Evolutionary conservation across 352 stramenopile genomes (phyloP), one percentile per base, ranked within the genome.

Genomic region (Globisporangium echinulatum): DNA sequence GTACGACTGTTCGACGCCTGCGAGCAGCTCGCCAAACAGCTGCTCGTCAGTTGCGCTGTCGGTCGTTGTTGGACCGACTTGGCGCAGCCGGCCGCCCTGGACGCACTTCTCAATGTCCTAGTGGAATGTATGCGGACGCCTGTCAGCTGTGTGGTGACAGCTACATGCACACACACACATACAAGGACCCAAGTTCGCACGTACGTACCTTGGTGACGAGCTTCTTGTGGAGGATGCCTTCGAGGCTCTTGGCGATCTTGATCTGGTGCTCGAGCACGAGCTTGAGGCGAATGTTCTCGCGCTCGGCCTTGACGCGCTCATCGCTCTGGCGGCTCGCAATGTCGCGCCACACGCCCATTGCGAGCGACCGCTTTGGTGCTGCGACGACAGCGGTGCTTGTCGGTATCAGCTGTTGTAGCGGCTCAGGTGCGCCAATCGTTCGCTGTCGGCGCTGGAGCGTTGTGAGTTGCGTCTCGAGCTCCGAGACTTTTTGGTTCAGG

Each of bases 301-400:
- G 58, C 47, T 68, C 57, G 11, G 62, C 52, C 15, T 57, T 54
- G 10, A 51, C 14, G 47, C 57, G 57, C 40, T 64, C 66, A 49
- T 74, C 70, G 46, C 71, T 49, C 47, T 82, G 73, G 49, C 74
- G 70, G 37, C 54, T 64, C 9, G 73, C 71, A 61, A 82, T 71
- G 52, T 72, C 68, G 8, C 71, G 70, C 73, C 71, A 82, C 19
- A 82, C 64, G 10, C 58, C 64, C 33, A 40, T 46, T 0, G 51
- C 50, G 1, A 49, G 5, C 36, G 7, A n/a, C 1, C 49, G 10
- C 38, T 39, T 36, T 49, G n/a, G 39, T 17, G 6, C 43, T 36
- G 19, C 61, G 56, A 33, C 5, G 46, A 50, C 7, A 5, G 14
- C n/a, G 19, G 4, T 50, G 46, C 13, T 50, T 33, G 25, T 33